Percentiles rank a stretch among this genome's conserved stretches.
Conservation (phyloP, 2,329 filamentous ascomycete species). For the Phoma herbarum region DNA sequence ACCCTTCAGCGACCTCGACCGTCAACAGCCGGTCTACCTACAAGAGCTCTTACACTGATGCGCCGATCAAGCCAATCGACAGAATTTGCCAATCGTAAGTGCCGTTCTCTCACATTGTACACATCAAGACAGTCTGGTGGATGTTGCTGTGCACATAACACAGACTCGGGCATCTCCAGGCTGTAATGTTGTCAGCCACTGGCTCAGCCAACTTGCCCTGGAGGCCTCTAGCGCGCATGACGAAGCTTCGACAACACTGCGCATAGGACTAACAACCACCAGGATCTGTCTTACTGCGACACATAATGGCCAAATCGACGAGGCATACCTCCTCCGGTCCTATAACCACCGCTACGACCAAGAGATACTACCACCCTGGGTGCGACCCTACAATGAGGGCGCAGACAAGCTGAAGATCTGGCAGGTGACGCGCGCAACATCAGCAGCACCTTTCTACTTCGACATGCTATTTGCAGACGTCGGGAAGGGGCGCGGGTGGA, state of each 20-base stretch:
- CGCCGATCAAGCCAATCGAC: conserved; percentile 31
- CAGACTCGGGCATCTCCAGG: neutral
- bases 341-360: conserved; percentile 58
- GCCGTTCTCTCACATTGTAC: conserved; percentile 6
- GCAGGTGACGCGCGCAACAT: conserved; percentile 62
- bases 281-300: conserved; percentile 60
- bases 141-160: neutral
- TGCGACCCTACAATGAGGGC: conserved; percentile 59
- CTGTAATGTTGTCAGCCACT: neutral
- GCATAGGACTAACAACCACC: conserved; percentile 1
- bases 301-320: conserved; percentile 57
- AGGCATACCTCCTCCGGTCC: conserved; percentile 59
- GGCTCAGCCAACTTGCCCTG: too few relatives aligned
- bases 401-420: conserved; percentile 59
- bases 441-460: conserved; percentile 63
- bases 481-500: conserved; percentile 43
- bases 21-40: conserved; percentile 34
- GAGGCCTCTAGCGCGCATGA: neutral
- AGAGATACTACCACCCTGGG: conserved; percentile 55
- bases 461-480: conserved; percentile 58
- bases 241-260: neutral
- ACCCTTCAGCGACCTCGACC: conserved; percentile 19
- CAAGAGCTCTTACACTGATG: conserved; percentile 21
- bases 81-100: conserved; percentile 51
- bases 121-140: neutral